A percentile compares a stretch with the other conserved stretches of the same genome.
These are phyloP conservation scores for Dactylellina haptotyla DNA, from an alignment of 2,329 filamentous ascomycete species.

Conservation along the genomic window DNA sequence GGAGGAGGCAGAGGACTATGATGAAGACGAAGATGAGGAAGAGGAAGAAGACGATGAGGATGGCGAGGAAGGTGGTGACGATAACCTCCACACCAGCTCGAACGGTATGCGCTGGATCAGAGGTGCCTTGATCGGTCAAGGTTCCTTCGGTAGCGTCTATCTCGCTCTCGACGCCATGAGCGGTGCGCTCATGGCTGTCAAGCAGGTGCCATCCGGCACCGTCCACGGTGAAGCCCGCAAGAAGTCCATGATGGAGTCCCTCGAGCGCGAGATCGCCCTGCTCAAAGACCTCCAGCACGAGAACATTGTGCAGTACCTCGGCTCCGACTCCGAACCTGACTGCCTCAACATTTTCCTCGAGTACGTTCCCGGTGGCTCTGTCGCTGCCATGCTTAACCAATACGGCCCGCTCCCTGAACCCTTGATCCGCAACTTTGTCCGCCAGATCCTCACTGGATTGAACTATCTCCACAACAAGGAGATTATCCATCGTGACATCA, in stretches of 20 bases:
- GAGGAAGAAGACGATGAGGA: slow-evolving; percentile 55
- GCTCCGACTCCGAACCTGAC: slow-evolving; percentile 88
- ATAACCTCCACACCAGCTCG: slow-evolving; percentile 66
- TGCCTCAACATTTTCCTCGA: slow-evolving; percentile 99
- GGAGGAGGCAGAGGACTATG: slow-evolving; percentile 70
- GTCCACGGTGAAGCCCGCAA: slow-evolving; percentile 86
- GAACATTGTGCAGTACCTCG: slow-evolving; percentile 98
- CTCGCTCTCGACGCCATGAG: slow-evolving; percentile 94
- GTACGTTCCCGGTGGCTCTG: slow-evolving; percentile 95
- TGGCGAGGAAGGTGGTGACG: slow-evolving; percentile 55
- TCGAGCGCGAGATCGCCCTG: slow-evolving; percentile 95
- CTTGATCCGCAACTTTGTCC: slow-evolving; percentile 93
- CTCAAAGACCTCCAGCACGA: slow-evolving; percentile 92
- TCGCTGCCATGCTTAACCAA: slow-evolving; percentile 98
- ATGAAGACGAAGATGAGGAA: slow-evolving; percentile 72
- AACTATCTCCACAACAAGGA: slow-evolving; percentile 93
- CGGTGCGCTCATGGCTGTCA: slow-evolving; percentile 95
- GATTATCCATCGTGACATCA: slow-evolving; percentile 99
- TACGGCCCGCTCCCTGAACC: slow-evolving; percentile 95
- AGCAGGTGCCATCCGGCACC: slow-evolving; percentile 89
- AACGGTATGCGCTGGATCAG: slow-evolving; percentile 99
- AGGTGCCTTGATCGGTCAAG: slow-evolving; percentile 93
- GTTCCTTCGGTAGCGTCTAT: slow-evolving; percentile 95
- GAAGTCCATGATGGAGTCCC: slow-evolving; percentile 96
- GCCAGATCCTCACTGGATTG: slow-evolving; percentile 91